Percentiles rank a stretch among this genome's conserved stretches.
Conservation (phyloP, 129 eudicot genomes). For the sunflower (Helianthus annuus) region HanXRQr2.0-SUNRISE NC_035446.2:127448043-127448542, state of each 20-base stretch:
- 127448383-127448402: too few relatives aligned
- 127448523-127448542: too few relatives aligned
- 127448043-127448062: conserved; percentile 49
- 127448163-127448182: conserved; percentile 91
- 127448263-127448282: neutral
- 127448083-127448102: conserved; percentile 56
- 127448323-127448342: neutral
- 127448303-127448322: neutral
- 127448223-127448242: conserved; percentile 99
- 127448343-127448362: neutral
- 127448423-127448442: too few relatives aligned
- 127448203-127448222: conserved; percentile 98
- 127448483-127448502: too few relatives aligned
- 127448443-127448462: too few relatives aligned
- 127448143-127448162: conserved; percentile 62
- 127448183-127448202: conserved; percentile 92
- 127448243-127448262: conserved; percentile 39
- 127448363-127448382: too few relatives aligned
- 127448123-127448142: conserved; percentile 83
- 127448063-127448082: conserved; percentile 51
- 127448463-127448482: too few relatives aligned
- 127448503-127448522: too few relatives aligned
- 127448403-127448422: too few relatives aligned
- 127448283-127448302: neutral
- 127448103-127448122: conserved; percentile 83